Evolutionary conservation across 495 filamentous ascomycete genomes (phyloP), one percentile per base, ranked within the genome.

Genomic region (Aspergillus indologenus): DNA sequence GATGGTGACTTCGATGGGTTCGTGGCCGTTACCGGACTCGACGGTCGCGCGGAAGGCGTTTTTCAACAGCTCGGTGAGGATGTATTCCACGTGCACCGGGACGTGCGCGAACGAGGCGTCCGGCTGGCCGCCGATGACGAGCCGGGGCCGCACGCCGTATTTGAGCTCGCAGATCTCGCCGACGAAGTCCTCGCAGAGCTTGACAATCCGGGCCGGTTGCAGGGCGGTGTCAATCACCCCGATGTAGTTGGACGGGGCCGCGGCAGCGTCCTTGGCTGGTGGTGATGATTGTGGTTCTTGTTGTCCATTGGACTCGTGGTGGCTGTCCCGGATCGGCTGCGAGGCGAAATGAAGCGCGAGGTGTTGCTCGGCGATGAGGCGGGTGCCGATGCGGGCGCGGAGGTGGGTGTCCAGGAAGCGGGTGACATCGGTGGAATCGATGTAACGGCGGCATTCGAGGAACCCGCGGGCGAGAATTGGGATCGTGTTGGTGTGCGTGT

Each of bases 201-300:
- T 85, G 53, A 98, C 81, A 29, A 90, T 90, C 20, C 81, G 79
- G 0, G 92, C 88, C 0, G 93, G 94, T 23, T 87, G 89, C 20
- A 98, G 75, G 1, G 87, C 87, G 0, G 94, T 98, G 76, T 98
- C 94, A 60, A 98, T 97, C 11, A 96, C 92, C n/a, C 94, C 94
- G 60, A 96, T 95, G 68, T 92, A 96, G 54, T 85, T 87, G 0
- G 84, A 82, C 11, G 83, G 74, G 26, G 26, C 4, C 23, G 80
- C 75, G 1, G 80, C n/a, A n/a, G n/a, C 75, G n/a, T 73, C 78
- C 9, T 78, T 76, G 1, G 75, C 29, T 22, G 9, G 56, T 1
- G 59, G 24, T 14, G 54, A 29, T 8, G 59, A 52, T 5, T 24
- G 26, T 1, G 60, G 44, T 0, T 29, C 23, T 0, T 50, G 7